Evolutionary conservation across 768 basidiomycete species (phyloP), one percentile per base, ranked within the genome.

Genomic region (Podaxis pistillaris): DNA sequence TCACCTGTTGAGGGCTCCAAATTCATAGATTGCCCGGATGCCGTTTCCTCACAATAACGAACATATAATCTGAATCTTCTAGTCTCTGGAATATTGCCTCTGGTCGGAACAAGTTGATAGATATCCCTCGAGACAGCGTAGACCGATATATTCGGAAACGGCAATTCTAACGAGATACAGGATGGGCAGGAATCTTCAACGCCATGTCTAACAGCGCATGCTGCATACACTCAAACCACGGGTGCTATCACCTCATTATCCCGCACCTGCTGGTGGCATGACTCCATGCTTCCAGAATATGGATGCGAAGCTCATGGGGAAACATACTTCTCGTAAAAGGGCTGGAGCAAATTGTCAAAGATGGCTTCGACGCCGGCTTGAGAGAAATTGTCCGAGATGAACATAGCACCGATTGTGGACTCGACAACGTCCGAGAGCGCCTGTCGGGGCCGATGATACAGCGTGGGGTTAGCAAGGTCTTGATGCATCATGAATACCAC

Each of bases 351-450:
- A 56, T 79, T 83, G 60, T 86, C 80, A 74, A 90, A 94, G 67
- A 94, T 79, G 0, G 75, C 75, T 68, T 89, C 82, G 26, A 82
- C 81, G 3, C 90, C 89, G 56, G 76, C 74, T 26, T 82, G 81
- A 17, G 84, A 81, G 73, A 87, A 91, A 59, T 82, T 78, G 70
- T 93, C 91, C 22, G 87, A 90, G 65, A 94, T 82, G 73, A 88
- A 91, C 55, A 93, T 75, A 9, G 91, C 93, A 8, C 91, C 93
- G 38, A 92, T 77, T 44, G 91, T 78, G 2, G 92, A 87, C 73
- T 95, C 93, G 22, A 94, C 81, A 28, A 93, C 79, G 71, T 94
- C 91, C 7, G 90, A 90, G 19, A 94, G 78, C 8, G 80, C 83
- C 93, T 94, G 69, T 19, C 63, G 40, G 66, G n/a, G 62, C 28